Percentiles rank a stretch among this genome's conserved stretches.
Evolutionary conservation across 1,284 basidiomycete genomes (phyloP).

Genomic region (Ustilago bromivora): DNA sequence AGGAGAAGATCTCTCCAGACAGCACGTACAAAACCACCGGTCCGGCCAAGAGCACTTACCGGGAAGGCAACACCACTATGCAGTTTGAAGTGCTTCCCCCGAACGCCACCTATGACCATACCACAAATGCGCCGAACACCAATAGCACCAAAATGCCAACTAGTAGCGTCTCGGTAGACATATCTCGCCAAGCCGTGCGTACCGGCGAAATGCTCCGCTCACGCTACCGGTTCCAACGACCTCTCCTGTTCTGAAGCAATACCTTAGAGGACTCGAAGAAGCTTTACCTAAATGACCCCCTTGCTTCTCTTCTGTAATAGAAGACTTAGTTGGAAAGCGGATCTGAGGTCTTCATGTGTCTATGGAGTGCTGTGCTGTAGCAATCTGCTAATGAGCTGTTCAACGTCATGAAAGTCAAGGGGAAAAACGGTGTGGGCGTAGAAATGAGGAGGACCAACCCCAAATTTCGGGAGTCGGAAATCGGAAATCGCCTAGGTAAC

Average conservation of each 20-base stretch:
- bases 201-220: constrained; percentile 30
- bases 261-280: neutral
- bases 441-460: no score
- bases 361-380: neutral
- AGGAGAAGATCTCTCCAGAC: constrained; percentile 12
- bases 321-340: neutral
- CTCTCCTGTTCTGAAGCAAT: constrained; percentile 16
- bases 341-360: neutral
- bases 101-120: constrained; percentile 44
- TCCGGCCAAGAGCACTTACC: constrained; percentile 33
- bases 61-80: constrained; percentile 48
- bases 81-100: constrained; percentile 30
- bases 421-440: no score
- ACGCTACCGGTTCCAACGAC: constrained; percentile 30
- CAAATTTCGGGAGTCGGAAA: no score
- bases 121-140: constrained; percentile 33
- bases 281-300: neutral
- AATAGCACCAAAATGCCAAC: constrained; percentile 8
- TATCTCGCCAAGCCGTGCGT: constrained; percentile 8
- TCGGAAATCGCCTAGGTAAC: neutral
- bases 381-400: neutral
- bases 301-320: neutral
- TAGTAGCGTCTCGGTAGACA: neutral
- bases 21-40: constrained; percentile 37
- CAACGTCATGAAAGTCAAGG: neutral